Conservation (phyloP, 352 stramenopile species). For the Pythium plurisporium region DNA sequence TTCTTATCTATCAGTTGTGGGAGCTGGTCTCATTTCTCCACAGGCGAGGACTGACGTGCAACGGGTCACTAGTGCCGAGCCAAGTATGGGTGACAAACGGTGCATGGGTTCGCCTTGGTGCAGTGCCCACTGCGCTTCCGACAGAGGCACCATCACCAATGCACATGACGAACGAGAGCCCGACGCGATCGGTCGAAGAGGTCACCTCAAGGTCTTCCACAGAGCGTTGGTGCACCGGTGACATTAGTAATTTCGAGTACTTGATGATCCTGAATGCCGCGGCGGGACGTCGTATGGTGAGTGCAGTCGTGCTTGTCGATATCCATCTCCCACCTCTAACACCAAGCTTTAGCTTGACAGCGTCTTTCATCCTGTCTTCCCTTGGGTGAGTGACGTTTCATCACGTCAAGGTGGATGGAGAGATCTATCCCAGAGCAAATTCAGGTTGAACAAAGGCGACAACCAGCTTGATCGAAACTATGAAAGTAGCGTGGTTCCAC, state of each 20-base stretch:
- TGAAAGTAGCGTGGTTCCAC: slow-evolving; percentile 74
- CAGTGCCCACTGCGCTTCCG: slow-evolving; percentile 12
- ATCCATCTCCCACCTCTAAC: neutral
- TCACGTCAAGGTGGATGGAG: slow-evolving; percentile 59
- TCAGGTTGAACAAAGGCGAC: slow-evolving; percentile 94
- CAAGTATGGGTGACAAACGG: slow-evolving; percentile 46
- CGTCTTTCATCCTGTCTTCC: slow-evolving; percentile 91
- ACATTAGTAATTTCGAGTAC: slow-evolving; percentile 93
- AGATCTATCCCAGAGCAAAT: slow-evolving; percentile 92
- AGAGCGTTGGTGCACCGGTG: slow-evolving; percentile 84
- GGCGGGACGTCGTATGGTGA: slow-evolving; percentile 78
- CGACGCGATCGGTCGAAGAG: slow-evolving; percentile 11
- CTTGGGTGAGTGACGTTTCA: slow-evolving; percentile 94
- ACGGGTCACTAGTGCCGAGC: slow-evolving; percentile 34
- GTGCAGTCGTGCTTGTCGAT: neutral
- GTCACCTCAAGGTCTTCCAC: slow-evolving; percentile 44
- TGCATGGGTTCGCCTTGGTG: slow-evolving; percentile 44
- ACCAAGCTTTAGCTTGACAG: slow-evolving; percentile 41
- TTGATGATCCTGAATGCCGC: slow-evolving; percentile 90
- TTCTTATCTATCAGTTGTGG: slow-evolving; percentile 65
- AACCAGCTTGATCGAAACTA: slow-evolving; percentile 90
- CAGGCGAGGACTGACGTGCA: slow-evolving; percentile 30
- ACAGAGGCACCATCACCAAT: neutral
- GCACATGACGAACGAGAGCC: neutral
- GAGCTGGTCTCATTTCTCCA: slow-evolving; percentile 46